These are phyloP conservation scores for Trichoderma hamatum DNA, from an alignment of 2,329 filamentous ascomycete species.

Conservation along the genomic window DNA sequence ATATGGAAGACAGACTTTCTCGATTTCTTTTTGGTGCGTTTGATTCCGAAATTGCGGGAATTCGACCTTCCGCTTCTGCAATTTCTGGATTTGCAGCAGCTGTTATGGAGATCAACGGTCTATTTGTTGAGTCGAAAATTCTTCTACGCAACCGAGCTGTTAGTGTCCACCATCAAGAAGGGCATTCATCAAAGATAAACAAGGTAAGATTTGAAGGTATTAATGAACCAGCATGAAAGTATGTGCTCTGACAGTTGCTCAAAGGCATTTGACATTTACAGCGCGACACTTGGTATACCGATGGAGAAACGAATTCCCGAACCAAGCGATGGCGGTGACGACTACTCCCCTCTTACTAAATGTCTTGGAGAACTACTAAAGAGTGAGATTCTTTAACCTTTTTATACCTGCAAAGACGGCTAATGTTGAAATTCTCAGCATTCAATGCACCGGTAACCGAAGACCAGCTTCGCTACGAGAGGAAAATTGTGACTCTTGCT, in stretches of 20 bases:
- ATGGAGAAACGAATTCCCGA: constrained; percentile 25
- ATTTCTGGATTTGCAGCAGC: constrained; percentile 24
- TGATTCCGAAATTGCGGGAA: background rate
- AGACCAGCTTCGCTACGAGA: constrained; percentile 22
- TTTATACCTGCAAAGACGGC: background rate
- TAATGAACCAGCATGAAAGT: background rate
- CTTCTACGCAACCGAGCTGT: constrained; percentile 24
- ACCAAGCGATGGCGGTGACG: background rate
- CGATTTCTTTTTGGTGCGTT: constrained; percentile 24
- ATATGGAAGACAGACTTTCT: constrained; percentile 28
- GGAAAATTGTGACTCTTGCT: constrained; percentile 20
- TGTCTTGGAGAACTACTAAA: background rate
- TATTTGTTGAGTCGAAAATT: constrained; percentile 26
- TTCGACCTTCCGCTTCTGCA: constrained; percentile 21
- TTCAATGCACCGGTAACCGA: background rate
- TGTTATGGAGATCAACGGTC: constrained; percentile 26
- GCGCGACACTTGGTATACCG: constrained; percentile 24
- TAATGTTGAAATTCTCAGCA: background rate
- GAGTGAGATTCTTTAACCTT: background rate
- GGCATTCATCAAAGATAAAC: background rate
- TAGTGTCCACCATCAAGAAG: constrained; percentile 5
- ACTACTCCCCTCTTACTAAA: background rate
- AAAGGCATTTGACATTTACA: constrained; percentile 23
- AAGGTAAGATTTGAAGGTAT: background rate
- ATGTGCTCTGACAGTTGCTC: background rate